phyloP scores from a whole-genome alignment of 352 stramenopile species.

The Achlya hypogyna region DNA sequence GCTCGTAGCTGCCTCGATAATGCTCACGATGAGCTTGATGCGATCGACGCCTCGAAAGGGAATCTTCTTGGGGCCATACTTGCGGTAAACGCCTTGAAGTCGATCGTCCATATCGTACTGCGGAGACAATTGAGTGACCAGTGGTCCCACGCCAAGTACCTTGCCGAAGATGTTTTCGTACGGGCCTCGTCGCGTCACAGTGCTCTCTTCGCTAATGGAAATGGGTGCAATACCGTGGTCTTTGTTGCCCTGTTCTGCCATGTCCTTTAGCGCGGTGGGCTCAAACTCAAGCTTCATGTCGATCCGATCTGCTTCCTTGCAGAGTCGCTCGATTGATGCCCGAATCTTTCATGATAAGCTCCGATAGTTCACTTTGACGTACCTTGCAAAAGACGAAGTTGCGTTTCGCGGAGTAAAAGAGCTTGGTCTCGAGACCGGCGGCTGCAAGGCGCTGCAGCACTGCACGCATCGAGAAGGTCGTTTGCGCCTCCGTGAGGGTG shows the following conservation, averaged over 20 bases:
- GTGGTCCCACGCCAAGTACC: no score
- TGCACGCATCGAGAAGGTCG: slow-evolving; percentile 61
- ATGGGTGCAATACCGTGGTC: slow-evolving; percentile 56
- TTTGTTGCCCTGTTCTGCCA: slow-evolving; percentile 44
- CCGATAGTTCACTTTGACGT: background rate
- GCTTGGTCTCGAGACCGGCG: slow-evolving; percentile 74
- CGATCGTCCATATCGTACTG: slow-evolving; percentile 53
- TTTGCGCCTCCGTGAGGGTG: slow-evolving; percentile 42
- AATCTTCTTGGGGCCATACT: slow-evolving; percentile 56
- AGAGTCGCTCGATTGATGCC: slow-evolving; percentile 49
- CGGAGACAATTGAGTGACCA: background rate
- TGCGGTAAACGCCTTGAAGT: slow-evolving; percentile 49
- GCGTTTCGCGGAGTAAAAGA: slow-evolving; percentile 66
- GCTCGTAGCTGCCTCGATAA: slow-evolving; percentile 41
- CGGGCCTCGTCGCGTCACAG: slow-evolving; percentile 43
- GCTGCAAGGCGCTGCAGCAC: slow-evolving; percentile 56
- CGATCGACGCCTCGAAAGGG: slow-evolving; percentile 65
- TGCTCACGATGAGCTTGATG: slow-evolving; percentile 67
- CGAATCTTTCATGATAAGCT: slow-evolving; percentile 21
- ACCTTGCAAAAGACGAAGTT: slow-evolving; percentile 76
- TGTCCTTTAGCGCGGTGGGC: slow-evolving; percentile 37
- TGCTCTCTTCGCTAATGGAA: slow-evolving; percentile 38
- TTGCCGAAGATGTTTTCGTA: slow-evolving; percentile 71
- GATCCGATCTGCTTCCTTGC: slow-evolving; percentile 63
- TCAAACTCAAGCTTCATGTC: slow-evolving; percentile 78